Percentiles rank a stretch among this genome's conserved stretches.
phyloP scores from a whole-genome alignment of 1,139 yeast species.

The Suhomyces kunorum region DNA sequence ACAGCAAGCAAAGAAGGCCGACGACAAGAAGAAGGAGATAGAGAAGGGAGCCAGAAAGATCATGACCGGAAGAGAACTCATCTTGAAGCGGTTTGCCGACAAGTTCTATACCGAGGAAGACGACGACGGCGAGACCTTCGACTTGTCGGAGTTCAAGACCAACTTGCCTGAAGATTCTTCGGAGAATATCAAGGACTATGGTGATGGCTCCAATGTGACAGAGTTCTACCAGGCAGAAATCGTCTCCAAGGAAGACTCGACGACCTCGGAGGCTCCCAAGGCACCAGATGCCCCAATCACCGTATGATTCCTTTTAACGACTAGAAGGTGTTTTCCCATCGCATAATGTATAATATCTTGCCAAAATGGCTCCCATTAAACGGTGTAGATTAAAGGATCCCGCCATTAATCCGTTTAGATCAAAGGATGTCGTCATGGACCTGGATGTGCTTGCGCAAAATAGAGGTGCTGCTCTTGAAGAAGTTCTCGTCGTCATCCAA shows the following conservation, averaged over 20 bases:
- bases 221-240: constrained; percentile 25
- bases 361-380: constrained; percentile 1
- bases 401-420: too few species aligned
- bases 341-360: constrained; percentile 9
- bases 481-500: constrained; percentile 40
- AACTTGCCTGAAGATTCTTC: constrained; percentile 45
- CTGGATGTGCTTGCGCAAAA: constrained; percentile 1
- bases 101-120: constrained; percentile 53
- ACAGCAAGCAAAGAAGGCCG: constrained; percentile 61
- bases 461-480: constrained; percentile 17
- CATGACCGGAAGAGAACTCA: constrained; percentile 79
- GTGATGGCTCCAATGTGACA: constrained; percentile 45
- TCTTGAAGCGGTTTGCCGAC: constrained; percentile 73
- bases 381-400: too few species aligned
- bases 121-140: constrained; percentile 61
- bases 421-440: not conserved
- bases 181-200: constrained; percentile 54
- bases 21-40: constrained; percentile 53
- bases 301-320: constrained; percentile 4
- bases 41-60: constrained; percentile 48
- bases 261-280: not conserved
- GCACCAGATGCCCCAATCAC: constrained; percentile 5
- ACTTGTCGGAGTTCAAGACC: constrained; percentile 63
- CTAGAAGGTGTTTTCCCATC: constrained; percentile 1
- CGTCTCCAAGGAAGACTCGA: constrained; percentile 1